These are phyloP conservation scores for Penicillium arizonense DNA, from an alignment of 495 filamentous ascomycete genomes.

Conservation along the genomic window DNA sequence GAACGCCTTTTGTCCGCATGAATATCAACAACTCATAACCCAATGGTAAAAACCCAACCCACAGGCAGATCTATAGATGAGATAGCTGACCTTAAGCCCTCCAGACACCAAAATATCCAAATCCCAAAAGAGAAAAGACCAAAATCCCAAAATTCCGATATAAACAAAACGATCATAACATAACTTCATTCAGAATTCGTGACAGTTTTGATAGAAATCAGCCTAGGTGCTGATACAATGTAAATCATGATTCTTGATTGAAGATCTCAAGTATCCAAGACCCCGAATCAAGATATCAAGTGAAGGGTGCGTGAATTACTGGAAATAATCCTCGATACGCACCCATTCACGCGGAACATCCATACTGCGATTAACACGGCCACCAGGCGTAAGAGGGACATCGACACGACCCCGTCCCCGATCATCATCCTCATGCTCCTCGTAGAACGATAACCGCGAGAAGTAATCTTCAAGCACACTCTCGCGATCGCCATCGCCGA, in stretches of 20 bases:
- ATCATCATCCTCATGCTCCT: slow-evolving; percentile 54
- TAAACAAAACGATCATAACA: slow-evolving; percentile 14
- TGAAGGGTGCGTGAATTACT: slow-evolving; percentile 10
- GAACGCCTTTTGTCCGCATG: slow-evolving; percentile 5
- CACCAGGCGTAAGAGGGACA: slow-evolving; percentile 68
- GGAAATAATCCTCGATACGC: slow-evolving; percentile 43
- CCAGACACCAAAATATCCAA: slow-evolving; percentile 1
- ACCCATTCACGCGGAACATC: slow-evolving; percentile 55
- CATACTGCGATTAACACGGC: slow-evolving; percentile 69
- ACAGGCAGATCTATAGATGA: background rate
- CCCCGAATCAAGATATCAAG: background rate
- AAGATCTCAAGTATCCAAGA: no score
- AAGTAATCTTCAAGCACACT: slow-evolving; percentile 88
- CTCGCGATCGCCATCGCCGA: slow-evolving; percentile 76
- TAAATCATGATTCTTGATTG: no score
- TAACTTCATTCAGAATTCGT: slow-evolving; percentile 31
- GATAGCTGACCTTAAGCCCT: background rate
- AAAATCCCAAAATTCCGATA: slow-evolving; percentile 13
- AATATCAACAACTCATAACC: background rate
- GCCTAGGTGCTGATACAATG: background rate
- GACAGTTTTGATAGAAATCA: slow-evolving; percentile 2
- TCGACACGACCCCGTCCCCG: slow-evolving; percentile 53
- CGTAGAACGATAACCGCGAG: slow-evolving; percentile 61
- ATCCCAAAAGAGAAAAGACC: slow-evolving; percentile 4
- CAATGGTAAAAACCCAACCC: background rate